Evolutionary conservation across 148 eudicot species (phyloP), one percentile per base, ranked within the genome.

Genomic region (Mesembryanthemum crystallinum): DNA sequence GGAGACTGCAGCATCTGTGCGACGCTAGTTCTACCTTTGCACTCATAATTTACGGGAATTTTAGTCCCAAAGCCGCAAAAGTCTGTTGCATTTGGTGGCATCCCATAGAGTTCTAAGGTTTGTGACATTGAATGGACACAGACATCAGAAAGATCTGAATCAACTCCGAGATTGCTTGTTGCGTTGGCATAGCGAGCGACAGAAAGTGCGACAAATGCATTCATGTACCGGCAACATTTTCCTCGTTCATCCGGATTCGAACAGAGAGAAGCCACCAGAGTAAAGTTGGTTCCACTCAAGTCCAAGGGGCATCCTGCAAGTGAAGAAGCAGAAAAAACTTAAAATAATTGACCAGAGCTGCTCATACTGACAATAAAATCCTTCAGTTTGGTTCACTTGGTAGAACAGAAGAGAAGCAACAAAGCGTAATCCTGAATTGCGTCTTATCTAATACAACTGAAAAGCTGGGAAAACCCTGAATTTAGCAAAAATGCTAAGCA

Each of bases 211-310:
- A 92, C 74, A 63, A 84, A 71, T 77, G 98, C 90, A 74, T 95
- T 92, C 42, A 95, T 88, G 79, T 92, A 89, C 14, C 99, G 97
- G 83, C 99, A 95, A 73, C 99, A 95, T 67, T 85, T 92, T 33
- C 82, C 94, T 71, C 97, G 89, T 8, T 82, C 86, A 69, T 78
- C 84, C 25, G 80, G 84, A 29, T 80, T 84, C 66, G 98, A 89
- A 78, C 99, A 95, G 20, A 88, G 61, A 29, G 92, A 82, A 71
- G 99, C 88, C 67, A 88, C 88, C 17, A 87, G 78, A 9, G 97
- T 89, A 73, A 89, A 85, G 80, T 95, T 95, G 59, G 90, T 79
- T 64, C 87, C 85, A 32, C 83, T 88, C 75, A 95, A 78, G 79
- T 91, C 87, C 82, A 95, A 86, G 32, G 98, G 99, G 78, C 99